These are phyloP conservation scores for Termitomyces sp. DNA, from an alignment of 768 basidiomycete species.

Conservation along the genomic window DNA sequence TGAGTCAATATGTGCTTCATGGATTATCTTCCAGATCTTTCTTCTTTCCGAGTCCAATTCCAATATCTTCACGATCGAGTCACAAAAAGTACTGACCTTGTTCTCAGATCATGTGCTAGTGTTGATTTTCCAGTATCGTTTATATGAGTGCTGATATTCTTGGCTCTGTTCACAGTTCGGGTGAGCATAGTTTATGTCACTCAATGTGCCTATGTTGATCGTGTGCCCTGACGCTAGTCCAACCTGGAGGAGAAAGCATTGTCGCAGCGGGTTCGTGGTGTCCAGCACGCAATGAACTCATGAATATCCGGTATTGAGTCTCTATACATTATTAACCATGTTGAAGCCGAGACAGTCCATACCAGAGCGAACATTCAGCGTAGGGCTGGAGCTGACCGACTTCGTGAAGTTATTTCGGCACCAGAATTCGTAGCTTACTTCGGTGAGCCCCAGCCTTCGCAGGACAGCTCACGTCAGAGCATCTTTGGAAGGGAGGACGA, in stretches of 20 bases:
- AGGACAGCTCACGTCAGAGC: slow-evolving; percentile 59
- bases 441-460: slow-evolving; percentile 58
- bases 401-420: slow-evolving; percentile 61
- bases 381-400: slow-evolving; percentile 41
- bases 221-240: slow-evolving; percentile 33
- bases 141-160: background rate
- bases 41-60: background rate
- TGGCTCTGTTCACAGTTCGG: background rate
- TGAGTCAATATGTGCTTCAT: slow-evolving; percentile 29
- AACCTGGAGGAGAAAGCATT: slow-evolving; percentile 59
- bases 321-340: background rate
- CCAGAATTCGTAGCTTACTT: slow-evolving; percentile 74
- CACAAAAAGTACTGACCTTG: background rate
- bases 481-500: slow-evolving; percentile 88
- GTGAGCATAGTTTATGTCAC: background rate
- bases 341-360: background rate
- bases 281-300: slow-evolving; percentile 74
- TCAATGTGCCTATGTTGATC: background rate
- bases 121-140: background rate
- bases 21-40: background rate
- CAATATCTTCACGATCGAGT: background rate
- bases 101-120: slow-evolving; percentile 57
- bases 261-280: slow-evolving; percentile 82
- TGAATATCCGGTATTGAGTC: slow-evolving; percentile 57
- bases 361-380: slow-evolving; percentile 57